Evolutionary conservation across 768 basidiomycete species (phyloP).

Genomic region (Xerocomellus amylosporus): DNA sequence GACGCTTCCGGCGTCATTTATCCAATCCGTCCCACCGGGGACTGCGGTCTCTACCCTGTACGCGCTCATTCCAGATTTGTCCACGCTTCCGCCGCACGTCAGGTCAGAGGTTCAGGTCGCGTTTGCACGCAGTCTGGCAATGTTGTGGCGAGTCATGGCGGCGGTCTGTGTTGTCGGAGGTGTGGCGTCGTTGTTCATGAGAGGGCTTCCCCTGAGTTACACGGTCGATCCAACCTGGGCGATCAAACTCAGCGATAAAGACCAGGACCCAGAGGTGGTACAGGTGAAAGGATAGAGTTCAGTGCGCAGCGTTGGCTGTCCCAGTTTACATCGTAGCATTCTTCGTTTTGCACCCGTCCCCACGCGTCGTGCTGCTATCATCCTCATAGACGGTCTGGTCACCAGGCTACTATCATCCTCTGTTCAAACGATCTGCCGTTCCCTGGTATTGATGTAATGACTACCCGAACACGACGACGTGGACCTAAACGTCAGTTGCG

Average conservation of each 20-base stretch:
- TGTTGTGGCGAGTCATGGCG: slow-evolving; percentile 44
- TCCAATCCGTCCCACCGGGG: slow-evolving; percentile 23
- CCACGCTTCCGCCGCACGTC: slow-evolving; percentile 33
- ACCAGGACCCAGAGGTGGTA: not conserved
- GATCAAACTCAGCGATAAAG: not conserved
- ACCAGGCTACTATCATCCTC: not conserved
- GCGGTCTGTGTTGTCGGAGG: slow-evolving; percentile 31
- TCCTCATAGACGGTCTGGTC: no score
- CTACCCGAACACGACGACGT: not conserved
- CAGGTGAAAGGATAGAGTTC: not conserved
- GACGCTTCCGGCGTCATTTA: slow-evolving; percentile 40
- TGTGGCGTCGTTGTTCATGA: slow-evolving; percentile 19
- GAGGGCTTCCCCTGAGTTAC: slow-evolving; percentile 6
- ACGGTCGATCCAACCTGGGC: slow-evolving; percentile 11
- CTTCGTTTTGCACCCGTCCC: not conserved
- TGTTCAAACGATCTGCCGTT: not conserved
- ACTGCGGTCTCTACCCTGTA: slow-evolving; percentile 33
- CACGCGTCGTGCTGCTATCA: not conserved
- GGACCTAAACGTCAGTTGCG: not conserved
- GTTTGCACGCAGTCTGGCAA: slow-evolving; percentile 38
- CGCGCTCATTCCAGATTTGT: slow-evolving; percentile 44
- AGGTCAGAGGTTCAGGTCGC: slow-evolving; percentile 37
- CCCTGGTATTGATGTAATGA: no score
- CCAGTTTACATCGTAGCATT: not conserved
- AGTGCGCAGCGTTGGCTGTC: not conserved